Percentiles rank a stretch among this genome's conserved stretches.
These are phyloP conservation scores for Paraphoma sp. DNA, from an alignment of 2,329 filamentous ascomycete species.

Conservation along the genomic window DNA sequence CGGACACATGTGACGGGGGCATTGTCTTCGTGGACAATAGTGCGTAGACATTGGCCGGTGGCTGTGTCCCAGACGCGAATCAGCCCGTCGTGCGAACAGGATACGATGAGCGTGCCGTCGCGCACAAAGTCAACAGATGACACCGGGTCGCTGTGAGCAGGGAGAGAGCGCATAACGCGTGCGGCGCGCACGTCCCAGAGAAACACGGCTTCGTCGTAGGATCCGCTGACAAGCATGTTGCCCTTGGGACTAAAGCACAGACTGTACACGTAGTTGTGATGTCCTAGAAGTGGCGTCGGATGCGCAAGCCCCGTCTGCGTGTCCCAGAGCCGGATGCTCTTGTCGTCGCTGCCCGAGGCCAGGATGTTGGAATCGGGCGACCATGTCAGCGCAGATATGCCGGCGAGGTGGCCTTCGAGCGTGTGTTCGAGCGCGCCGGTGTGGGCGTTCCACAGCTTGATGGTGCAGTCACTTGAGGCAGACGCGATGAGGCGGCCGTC, in stretches of 20 bases:
- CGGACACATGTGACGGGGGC: constrained; percentile 86
- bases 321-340: constrained; percentile 93
- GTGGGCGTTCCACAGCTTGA: constrained; percentile 86
- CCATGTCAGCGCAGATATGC: constrained; percentile 94
- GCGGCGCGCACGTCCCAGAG: constrained; percentile 94
- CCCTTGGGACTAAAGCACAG: constrained; percentile 97
- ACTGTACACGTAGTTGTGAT: constrained; percentile 96
- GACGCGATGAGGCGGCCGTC: constrained; percentile 90
- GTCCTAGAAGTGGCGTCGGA: constrained; percentile 73
- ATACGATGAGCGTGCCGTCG: constrained; percentile 90
- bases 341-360: constrained; percentile 94
- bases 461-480: constrained; percentile 82
- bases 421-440: constrained; percentile 85
- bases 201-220: constrained; percentile 96
- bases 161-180: constrained; percentile 84
- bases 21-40: constrained; percentile 95
- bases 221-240: constrained; percentile 93
- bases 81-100: constrained; percentile 84
- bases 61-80: constrained; percentile 90
- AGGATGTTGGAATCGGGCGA: constrained; percentile 85
- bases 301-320: constrained; percentile 65
- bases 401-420: constrained; percentile 90
- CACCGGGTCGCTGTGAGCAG: constrained; percentile 94
- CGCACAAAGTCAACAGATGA: constrained; percentile 90
- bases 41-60: constrained; percentile 93